Percentiles rank a stretch among this genome's conserved stretches.
Conservation (phyloP, 2,329 filamentous ascomycete genomes). For the Trichoderma sp. region DNA sequence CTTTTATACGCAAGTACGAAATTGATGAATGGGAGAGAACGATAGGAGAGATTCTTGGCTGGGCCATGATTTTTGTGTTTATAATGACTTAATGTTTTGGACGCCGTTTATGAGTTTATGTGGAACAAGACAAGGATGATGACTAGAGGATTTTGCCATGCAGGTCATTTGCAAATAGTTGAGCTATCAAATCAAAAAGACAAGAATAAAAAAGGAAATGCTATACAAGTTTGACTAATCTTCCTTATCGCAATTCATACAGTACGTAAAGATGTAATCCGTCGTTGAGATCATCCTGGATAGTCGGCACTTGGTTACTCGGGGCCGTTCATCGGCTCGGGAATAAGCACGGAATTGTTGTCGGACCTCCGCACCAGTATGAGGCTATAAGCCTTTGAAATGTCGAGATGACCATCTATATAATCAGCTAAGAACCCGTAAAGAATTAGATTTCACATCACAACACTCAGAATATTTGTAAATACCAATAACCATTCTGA, state of each 20-base stretch:
- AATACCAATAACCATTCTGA: background rate
- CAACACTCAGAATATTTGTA: background rate
- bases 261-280: background rate
- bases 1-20: background rate
- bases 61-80: background rate
- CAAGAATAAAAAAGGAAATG: background rate
- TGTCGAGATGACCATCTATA: background rate
- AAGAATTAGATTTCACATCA: background rate
- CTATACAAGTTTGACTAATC: background rate
- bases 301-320: background rate
- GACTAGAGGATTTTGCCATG: slow-evolving; percentile 5
- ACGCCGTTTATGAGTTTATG: slow-evolving; percentile 19
- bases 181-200: background rate
- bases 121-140: background rate
- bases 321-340: background rate
- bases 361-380: slow-evolving; percentile 9
- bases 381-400: background rate
- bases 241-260: background rate
- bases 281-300: background rate
- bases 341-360: slow-evolving; percentile 17
- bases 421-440: background rate
- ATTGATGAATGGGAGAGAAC: background rate
- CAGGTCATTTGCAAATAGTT: slow-evolving; percentile 14
- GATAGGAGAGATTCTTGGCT: background rate
- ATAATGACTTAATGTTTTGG: slow-evolving; percentile 19